Conservation (phyloP, 2,329 filamentous ascomycete species). For the Alternaria arbusti region DNA sequence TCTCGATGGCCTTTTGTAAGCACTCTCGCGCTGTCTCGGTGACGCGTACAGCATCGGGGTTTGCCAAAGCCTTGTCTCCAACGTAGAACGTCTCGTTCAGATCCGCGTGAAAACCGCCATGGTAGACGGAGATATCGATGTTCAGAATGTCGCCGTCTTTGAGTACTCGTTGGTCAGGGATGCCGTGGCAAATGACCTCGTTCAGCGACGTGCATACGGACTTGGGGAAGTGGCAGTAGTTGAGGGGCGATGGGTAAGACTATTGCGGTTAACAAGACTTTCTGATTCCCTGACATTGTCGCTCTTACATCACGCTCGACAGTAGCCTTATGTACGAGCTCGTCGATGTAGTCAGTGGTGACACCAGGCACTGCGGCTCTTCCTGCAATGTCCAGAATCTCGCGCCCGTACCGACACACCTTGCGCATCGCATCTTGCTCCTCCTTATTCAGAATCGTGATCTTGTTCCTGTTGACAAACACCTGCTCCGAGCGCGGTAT, state of each 20-base stretch:
- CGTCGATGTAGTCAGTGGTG: slow-evolving; percentile 93
- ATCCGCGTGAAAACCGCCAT: slow-evolving; percentile 94
- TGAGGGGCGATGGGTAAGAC: slow-evolving; percentile 93
- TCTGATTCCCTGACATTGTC: neutral
- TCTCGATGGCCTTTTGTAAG: slow-evolving; percentile 85
- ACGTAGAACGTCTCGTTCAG: slow-evolving; percentile 99
- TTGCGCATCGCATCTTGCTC: slow-evolving; percentile 91
- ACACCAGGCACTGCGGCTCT: slow-evolving; percentile 85
- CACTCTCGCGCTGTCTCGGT: slow-evolving; percentile 90
- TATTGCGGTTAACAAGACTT: slow-evolving; percentile 49
- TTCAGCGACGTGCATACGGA: slow-evolving; percentile 96
- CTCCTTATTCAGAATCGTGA: slow-evolving; percentile 79
- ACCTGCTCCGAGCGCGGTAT: slow-evolving; percentile 71
- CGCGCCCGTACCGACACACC: slow-evolving; percentile 83
- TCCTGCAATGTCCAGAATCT: slow-evolving; percentile 91
- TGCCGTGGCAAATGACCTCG: slow-evolving; percentile 98
- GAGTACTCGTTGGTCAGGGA: slow-evolving; percentile 86
- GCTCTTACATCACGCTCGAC: slow-evolving; percentile 83
- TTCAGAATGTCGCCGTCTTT: slow-evolving; percentile 96
- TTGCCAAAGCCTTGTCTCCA: slow-evolving; percentile 81
- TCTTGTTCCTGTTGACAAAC: slow-evolving; percentile 76
- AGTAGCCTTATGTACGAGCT: slow-evolving; percentile 93
- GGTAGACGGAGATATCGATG: slow-evolving; percentile 93
- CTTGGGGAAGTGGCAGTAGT: slow-evolving; percentile 97
- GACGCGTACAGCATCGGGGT: slow-evolving; percentile 86